Evolutionary conservation across 371 early-diverging fungal genomes (phyloP).

Genomic region (Mortierella sp.): DNA sequence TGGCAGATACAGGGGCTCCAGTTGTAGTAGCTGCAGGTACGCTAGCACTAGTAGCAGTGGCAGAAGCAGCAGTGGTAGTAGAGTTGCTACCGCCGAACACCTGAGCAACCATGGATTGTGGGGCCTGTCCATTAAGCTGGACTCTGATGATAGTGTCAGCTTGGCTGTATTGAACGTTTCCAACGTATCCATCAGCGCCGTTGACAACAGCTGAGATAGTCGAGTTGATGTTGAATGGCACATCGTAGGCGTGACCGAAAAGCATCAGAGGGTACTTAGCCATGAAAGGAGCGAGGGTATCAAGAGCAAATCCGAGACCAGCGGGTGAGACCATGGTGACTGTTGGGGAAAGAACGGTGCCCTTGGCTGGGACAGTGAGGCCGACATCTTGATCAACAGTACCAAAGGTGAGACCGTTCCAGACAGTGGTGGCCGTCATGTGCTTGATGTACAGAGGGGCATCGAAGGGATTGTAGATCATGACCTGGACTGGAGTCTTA

Average conservation of each 20-base stretch:
- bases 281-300: conserved; percentile 28
- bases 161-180: conserved; percentile 43
- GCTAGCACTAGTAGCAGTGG: not conserved
- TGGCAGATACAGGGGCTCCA: not conserved
- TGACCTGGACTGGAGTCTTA: conserved; percentile 57
- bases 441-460: conserved; percentile 54
- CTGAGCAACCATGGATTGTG: not conserved
- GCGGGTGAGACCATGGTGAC: conserved; percentile 40
- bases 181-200: conserved; percentile 34
- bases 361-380: conserved; percentile 37
- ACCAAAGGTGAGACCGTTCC: conserved; percentile 38
- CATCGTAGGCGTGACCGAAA: not conserved
- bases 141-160: conserved; percentile 28
- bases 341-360: conserved; percentile 27
- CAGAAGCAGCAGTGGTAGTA: not conserved
- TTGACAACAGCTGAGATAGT: conserved; percentile 44
- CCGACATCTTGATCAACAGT: conserved; percentile 40
- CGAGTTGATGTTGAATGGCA: conserved; percentile 38
- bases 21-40: not conserved
- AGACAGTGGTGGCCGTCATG: conserved; percentile 41
- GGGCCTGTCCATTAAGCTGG: conserved; percentile 23
- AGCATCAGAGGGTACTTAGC: conserved; percentile 23
- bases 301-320: conserved; percentile 27
- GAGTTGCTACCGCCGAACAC: not conserved
- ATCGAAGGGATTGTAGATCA: conserved; percentile 64